A percentile compares a stretch with the other conserved stretches of the same genome.
Conservation (phyloP, 495 filamentous ascomycete species). For the Tuber indicum region DNA sequence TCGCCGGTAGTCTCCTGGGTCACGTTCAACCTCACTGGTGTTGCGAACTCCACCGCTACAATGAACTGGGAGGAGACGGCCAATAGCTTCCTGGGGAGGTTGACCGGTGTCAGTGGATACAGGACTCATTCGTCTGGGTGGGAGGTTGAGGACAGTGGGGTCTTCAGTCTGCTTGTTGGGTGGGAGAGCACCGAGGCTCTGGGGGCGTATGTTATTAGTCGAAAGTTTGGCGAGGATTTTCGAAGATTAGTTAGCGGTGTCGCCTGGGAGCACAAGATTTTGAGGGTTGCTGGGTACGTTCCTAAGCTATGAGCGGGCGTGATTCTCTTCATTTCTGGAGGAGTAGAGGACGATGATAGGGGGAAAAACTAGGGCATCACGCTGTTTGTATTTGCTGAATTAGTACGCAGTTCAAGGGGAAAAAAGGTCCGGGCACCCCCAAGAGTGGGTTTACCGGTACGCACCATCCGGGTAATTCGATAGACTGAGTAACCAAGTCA, state of each 20-base stretch:
- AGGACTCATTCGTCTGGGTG: not conserved
- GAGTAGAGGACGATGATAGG: not conserved
- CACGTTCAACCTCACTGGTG: not conserved
- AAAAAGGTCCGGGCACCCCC: not conserved
- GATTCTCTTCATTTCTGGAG: not conserved
- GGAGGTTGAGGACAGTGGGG: slow-evolving; percentile 9
- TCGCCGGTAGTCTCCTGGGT: not conserved
- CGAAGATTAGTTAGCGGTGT: not conserved
- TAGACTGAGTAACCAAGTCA: not conserved
- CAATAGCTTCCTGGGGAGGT: not conserved
- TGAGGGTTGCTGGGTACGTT: not conserved
- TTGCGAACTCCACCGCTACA: not conserved
- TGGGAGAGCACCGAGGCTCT: slow-evolving; percentile 13
- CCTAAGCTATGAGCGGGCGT: not conserved
- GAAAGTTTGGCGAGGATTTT: not conserved
- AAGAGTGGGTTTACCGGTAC: not conserved
- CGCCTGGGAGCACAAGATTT: not conserved
- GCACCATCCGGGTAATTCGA: not conserved
- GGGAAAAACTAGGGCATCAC: not conserved
- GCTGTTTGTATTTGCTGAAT: not conserved
- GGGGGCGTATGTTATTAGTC: not conserved
- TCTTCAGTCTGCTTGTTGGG: slow-evolving; percentile 8
- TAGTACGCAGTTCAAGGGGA: not conserved
- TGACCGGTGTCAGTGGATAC: not conserved
- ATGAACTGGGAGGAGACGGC: not conserved